phyloP scores from a whole-genome alignment of 1,284 basidiomycete species.

The Cystobasidium pallidum region DNA sequence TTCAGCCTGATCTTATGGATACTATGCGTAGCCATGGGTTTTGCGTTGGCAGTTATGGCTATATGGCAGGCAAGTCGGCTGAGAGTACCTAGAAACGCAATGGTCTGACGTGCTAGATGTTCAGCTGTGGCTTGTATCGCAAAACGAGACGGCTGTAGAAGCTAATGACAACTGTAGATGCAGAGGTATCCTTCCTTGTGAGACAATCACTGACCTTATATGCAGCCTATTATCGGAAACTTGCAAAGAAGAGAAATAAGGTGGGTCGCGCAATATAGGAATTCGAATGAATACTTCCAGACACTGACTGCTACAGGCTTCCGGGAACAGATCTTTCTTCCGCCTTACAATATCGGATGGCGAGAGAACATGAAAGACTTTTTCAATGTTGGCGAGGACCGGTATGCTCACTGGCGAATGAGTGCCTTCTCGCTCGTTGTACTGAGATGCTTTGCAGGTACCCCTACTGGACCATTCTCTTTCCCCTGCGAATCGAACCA shows the following conservation, averaged over 20 bases:
- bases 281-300: background rate
- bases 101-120: background rate
- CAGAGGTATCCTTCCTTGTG: background rate
- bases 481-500: conserved; percentile 79
- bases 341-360: conserved; percentile 84
- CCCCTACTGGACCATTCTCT: conserved; percentile 68
- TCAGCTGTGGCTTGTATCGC: conserved; percentile 73
- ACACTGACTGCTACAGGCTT: background rate
- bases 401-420: conserved; percentile 60
- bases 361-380: conserved; percentile 77
- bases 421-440: background rate
- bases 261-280: too few relatives aligned
- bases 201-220: background rate
- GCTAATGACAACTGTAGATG: conserved; percentile 72
- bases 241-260: conserved; percentile 67
- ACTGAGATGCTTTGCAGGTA: conserved; percentile 18
- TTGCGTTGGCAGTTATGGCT: conserved; percentile 80
- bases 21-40: conserved; percentile 68
- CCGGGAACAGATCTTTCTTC: conserved; percentile 70
- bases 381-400: conserved; percentile 79
- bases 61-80: conserved; percentile 60
- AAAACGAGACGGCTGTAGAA: conserved; percentile 91
- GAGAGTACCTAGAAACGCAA: background rate
- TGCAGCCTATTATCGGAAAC: conserved; percentile 66
- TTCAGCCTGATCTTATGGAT: conserved; percentile 75